phyloP scores from a whole-genome alignment of 768 basidiomycete genomes.

The Leccinum arenicola region DNA sequence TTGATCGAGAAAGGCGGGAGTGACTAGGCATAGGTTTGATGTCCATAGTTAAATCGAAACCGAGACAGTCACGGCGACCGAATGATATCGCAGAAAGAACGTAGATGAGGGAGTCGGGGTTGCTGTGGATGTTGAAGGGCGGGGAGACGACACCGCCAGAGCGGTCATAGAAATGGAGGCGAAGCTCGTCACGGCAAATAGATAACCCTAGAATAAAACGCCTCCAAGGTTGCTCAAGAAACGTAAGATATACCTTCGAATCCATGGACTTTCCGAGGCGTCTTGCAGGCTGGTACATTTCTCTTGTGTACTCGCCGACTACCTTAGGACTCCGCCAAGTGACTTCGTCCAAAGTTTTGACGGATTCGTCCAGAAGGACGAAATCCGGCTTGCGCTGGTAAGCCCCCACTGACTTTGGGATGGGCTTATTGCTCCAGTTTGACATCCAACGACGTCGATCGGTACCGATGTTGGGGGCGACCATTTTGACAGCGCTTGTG shows the following conservation, averaged over 20 bases:
- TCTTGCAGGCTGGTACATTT: not conserved
- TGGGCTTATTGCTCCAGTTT: not conserved
- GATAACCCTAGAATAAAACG: not conserved
- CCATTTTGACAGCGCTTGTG: not conserved
- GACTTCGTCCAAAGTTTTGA: not conserved
- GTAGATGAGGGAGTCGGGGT: not conserved
- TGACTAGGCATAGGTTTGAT: not conserved
- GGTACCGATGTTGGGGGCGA: not conserved
- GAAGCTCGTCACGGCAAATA: not conserved
- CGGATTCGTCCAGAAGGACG: not conserved
- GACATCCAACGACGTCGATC: not conserved
- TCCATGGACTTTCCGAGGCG: not conserved
- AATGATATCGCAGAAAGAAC: not conserved
- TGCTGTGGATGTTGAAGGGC: not conserved
- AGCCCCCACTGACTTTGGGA: not conserved
- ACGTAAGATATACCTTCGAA: not conserved
- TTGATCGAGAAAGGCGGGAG: not conserved
- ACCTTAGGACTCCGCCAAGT: not conserved
- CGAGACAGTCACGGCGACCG: not conserved
- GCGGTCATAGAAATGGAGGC: not conserved
- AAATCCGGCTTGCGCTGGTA: not conserved
- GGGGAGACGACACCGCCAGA: not conserved
- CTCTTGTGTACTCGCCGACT: not conserved
- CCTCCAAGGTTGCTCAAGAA: not conserved
- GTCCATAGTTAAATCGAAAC: not conserved